Percentiles rank a stretch among this genome's conserved stretches.
Conservation (phyloP, 129 eudicot genomes). For the Centrapalus pauciflorus region DNA sequence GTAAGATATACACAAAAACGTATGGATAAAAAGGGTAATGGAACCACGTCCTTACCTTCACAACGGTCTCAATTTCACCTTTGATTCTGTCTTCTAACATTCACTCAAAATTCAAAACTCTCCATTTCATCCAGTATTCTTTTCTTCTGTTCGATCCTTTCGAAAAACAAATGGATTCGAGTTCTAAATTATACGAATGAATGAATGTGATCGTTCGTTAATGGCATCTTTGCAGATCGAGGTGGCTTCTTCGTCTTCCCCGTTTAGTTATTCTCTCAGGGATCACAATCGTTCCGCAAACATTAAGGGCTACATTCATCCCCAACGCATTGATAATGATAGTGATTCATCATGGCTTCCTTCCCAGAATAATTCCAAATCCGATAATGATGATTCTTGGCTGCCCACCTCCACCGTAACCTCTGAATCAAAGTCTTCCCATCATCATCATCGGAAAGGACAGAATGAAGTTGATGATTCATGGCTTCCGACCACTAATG, state of each 20-base stretch:
- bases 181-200: neutral
- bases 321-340: conserved; percentile 11
- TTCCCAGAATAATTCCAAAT: neutral
- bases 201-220: neutral
- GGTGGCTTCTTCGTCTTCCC: conserved; percentile 26
- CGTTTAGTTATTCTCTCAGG: conserved; percentile 7
- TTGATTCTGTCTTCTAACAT: conserved; percentile 9
- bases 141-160: neutral
- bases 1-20: conserved; percentile 13
- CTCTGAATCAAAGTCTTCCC: neutral
- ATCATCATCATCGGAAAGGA: neutral
- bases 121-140: conserved; percentile 10
- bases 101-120: conserved; percentile 9
- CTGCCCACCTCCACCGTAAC: conserved; percentile 7
- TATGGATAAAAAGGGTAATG: neutral
- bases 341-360: conserved; percentile 24
- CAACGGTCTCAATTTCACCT: conserved; percentile 19
- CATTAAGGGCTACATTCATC: conserved; percentile 10
- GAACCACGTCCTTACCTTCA: conserved; percentile 3
- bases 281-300: conserved; percentile 22
- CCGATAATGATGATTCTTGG: conserved; percentile 16
- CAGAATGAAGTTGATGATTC: conserved; percentile 15
- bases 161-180: neutral
- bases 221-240: conserved; percentile 31
- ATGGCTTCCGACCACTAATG: conserved; percentile 20